phyloP scores from a whole-genome alignment of 441 rosid species.

The Gossypium lobatum region DNA sequence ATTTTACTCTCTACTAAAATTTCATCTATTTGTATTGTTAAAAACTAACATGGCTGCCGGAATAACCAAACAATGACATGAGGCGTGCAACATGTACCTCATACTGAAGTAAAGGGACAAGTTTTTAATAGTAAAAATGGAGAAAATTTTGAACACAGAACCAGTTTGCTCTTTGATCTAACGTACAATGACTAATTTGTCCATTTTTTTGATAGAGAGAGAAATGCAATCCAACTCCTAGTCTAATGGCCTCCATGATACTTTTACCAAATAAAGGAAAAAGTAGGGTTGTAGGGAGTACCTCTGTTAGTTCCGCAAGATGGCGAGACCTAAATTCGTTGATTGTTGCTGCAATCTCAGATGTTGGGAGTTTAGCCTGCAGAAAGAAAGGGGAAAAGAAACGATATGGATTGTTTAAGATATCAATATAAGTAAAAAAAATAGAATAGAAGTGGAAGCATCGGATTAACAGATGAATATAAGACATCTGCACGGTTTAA shows the following conservation, averaged over 20 bases:
- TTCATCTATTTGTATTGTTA: too few species aligned
- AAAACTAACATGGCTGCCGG: too few species aligned
- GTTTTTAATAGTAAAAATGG: too few species aligned
- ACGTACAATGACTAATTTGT: too few species aligned
- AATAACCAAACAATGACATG: too few species aligned
- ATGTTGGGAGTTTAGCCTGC: slow-evolving; percentile 84
- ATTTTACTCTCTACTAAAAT: too few species aligned
- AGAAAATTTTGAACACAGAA: too few species aligned
- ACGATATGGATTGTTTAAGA: neutral
- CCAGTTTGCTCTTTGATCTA: too few species aligned
- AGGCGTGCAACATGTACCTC: too few species aligned
- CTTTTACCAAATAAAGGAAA: neutral
- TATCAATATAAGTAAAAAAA: neutral
- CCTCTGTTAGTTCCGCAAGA: slow-evolving; percentile 90
- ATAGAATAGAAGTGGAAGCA: neutral
- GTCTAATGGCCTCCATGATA: too few species aligned
- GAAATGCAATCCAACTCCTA: neutral
- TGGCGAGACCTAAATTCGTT: slow-evolving; percentile 93
- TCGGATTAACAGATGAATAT: neutral
- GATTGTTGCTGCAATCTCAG: slow-evolving; percentile 86
- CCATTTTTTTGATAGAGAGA: neutral
- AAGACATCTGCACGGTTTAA: neutral
- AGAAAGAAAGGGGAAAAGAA: neutral
- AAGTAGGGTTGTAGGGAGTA: slow-evolving; percentile 14
- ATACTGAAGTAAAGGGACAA: too few species aligned